Evolutionary conservation across 371 early-diverging fungal species (phyloP).

Genomic region (Mortierella sp.): DNA sequence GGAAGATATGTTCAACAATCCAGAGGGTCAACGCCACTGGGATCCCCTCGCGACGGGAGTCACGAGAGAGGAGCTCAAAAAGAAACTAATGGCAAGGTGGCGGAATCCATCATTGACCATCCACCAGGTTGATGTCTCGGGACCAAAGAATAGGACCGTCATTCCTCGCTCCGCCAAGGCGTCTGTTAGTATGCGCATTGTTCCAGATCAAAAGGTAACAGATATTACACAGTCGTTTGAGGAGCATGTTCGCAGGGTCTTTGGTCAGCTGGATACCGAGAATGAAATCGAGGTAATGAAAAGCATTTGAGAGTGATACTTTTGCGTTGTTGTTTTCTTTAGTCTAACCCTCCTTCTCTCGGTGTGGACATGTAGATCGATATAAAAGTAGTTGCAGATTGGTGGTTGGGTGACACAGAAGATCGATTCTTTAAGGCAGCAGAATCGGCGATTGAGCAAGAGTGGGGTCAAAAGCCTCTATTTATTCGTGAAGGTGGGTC

Average conservation of each 20-base stretch:
- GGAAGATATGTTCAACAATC: constrained; percentile 50
- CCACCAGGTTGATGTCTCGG: constrained; percentile 83
- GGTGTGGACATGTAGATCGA: constrained; percentile 57
- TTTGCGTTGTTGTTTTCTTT: neutral
- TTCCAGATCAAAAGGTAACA: constrained; percentile 81
- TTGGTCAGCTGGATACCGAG: constrained; percentile 65
- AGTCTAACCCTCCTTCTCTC: neutral
- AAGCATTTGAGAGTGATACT: neutral
- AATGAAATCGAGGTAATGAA: constrained; percentile 63
- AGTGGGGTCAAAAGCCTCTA: constrained; percentile 72
- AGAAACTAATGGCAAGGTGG: constrained; percentile 82
- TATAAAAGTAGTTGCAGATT: constrained; percentile 76
- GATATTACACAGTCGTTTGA: constrained; percentile 72
- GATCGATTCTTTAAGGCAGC: constrained; percentile 78
- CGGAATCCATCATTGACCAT: constrained; percentile 84
- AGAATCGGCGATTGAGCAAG: constrained; percentile 73
- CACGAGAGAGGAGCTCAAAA: constrained; percentile 61
- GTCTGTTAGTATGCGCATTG: constrained; percentile 83
- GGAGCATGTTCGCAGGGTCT: constrained; percentile 65
- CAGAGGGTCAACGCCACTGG: constrained; percentile 40
- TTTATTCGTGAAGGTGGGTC: constrained; percentile 89
- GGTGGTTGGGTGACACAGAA: constrained; percentile 85
- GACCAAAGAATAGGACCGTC: constrained; percentile 76
- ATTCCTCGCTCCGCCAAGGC: constrained; percentile 82
- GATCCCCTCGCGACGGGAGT: constrained; percentile 54